Base-by-base conservation (phyloP, 345 rosid genomes). In the Salix viminalis region DNA sequence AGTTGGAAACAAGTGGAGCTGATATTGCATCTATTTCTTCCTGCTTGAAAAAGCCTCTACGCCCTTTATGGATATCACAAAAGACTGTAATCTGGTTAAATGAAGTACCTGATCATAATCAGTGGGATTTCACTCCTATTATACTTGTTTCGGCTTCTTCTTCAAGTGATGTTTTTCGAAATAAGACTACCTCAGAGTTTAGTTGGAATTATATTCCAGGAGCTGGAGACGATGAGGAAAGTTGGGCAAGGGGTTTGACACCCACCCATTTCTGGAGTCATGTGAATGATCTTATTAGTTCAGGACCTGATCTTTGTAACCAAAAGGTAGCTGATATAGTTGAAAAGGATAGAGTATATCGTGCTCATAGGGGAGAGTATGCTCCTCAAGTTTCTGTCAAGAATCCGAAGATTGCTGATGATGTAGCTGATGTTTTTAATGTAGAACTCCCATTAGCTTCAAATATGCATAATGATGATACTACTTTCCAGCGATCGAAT, bases 221-320 rank as follows among this genome's bases (percentile, higher is more conserved):
- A 73, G 99, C 97, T 67, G 99, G 99, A 75, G 99, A 95, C 56
- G 99, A 95, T 76, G 97, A 95, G 86, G 99, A 95, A 82, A 91
- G 97, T 80, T 95, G 99, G 99, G 89, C 99, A 5, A 88, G 97
- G 88, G 93, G 97, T 65, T 84, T 95, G 32, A 79, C 97, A 2
- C 97, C 99, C 4, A 78, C 78, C 80, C 82, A 89, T 74, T 95
- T 93, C 80, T 95, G 99, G 99, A 83, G 73, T 6, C 86, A 93
- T 84, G 91, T 79, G 19, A 83, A 88, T 71, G 91, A 91, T 88
- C 74, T 91, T 67, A 93, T 95, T 46, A 78, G 85, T 70, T 83
- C 90, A 1, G 91, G 88, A n/a, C 97, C 99, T 75, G 91, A 84
- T 75, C 65, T 84, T 30, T 93, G 97, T 80, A 95, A 91, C 79